phyloP scores from a whole-genome alignment of 805 yeast species.

The Candida piceae region DNA sequence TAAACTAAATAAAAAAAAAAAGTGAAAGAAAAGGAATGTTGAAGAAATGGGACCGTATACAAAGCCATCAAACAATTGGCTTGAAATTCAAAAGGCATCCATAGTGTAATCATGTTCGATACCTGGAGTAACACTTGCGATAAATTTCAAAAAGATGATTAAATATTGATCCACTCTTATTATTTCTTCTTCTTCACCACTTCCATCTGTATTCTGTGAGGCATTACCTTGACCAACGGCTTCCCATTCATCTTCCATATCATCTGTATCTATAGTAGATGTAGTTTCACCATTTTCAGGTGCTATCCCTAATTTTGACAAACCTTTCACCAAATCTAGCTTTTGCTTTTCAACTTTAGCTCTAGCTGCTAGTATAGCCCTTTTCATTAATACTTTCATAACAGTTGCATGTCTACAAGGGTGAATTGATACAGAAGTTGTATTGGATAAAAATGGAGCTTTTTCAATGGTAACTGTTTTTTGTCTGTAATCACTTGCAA shows the following conservation, averaged over 20 bases:
- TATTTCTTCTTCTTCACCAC: constrained; percentile 28
- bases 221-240: constrained; percentile 34
- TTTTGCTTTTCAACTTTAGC: constrained; percentile 29
- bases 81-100: constrained; percentile 63
- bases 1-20: neutral
- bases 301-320: constrained; percentile 45
- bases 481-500: constrained; percentile 83
- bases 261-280: constrained; percentile 30
- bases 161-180: constrained; percentile 89
- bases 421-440: constrained; percentile 84
- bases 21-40: neutral
- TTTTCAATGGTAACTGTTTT: constrained; percentile 95
- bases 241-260: constrained; percentile 46
- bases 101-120: constrained; percentile 98
- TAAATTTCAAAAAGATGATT: constrained; percentile 84
- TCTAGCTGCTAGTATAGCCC: constrained; percentile 50
- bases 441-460: constrained; percentile 74
- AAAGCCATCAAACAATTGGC: neutral
- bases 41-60: neutral
- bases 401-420: constrained; percentile 96
- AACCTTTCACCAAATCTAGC: constrained; percentile 33
- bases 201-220: constrained; percentile 2
- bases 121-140: constrained; percentile 96
- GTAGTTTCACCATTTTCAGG: constrained; percentile 28
- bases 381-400: constrained; percentile 80